Evolutionary conservation across 1,139 yeast genomes (phyloP), one percentile per base, ranked within the genome.

Genomic region (Casaregolazyma lundiana): DNA sequence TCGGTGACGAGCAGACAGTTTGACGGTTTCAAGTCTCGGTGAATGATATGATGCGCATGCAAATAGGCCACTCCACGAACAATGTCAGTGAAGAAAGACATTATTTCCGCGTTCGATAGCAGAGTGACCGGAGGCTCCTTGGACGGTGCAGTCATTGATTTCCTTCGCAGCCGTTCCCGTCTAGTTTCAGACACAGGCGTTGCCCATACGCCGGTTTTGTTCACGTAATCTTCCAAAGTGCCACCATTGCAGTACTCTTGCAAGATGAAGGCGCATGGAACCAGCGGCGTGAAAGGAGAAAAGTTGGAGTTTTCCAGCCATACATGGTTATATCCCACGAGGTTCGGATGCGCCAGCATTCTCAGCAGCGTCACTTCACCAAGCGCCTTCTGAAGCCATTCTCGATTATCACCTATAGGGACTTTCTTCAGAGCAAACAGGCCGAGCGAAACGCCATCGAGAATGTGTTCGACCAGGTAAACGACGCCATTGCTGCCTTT

Each of bases 161-260:
- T 32, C 35, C 57, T 47, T 13, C 55, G 41, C 13, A 55, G 41
- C 21, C 44, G 40, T 20, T 53, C 54, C 19, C 52, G 29, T 37
- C 43, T 48, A 2, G 39, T 13, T 29, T 29, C 42, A 18, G 11
- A n/a, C 40, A 40, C 9, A 43, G 29, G 35, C 24, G 32, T 44
- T 58, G 46, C 2, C 59, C 49, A 18, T 68, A 37, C 15, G 3
- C 44, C 45, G 5, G 43, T 32, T 24, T 37, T 41, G 13, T 34
- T 38, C 43, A 55, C 74, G 55, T 83, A 74, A 48, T 80, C 85
- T 57, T 88, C 96, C 45, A 88, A 65, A 44, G 88, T 88, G 0
- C 96, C 96, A 9, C 95, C 96, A 45, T 78, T 84, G 61, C 96
- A 88, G 61, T 84, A 88, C 59, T 88, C 96, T 61, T 86, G 94